Base-by-base conservation (phyloP, 176 grass and related monocot genomes). In the Avena eriantha region DNA sequence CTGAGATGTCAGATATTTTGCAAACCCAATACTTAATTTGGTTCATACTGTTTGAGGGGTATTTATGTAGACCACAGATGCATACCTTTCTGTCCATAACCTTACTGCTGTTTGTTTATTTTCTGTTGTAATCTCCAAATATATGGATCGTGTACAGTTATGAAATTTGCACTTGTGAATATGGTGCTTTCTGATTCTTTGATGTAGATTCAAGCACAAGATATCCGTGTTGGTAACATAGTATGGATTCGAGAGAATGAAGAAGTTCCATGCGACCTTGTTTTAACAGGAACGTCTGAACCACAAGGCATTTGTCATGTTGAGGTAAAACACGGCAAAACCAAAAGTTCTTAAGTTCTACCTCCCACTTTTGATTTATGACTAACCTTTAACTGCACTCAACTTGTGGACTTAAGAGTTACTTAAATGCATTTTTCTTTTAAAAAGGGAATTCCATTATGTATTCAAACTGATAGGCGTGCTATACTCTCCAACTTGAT, bases 171-270 rank as follows among this genome's bases (percentile, higher is more conserved):
- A 56, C 43, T 8, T 86, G 2, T 23, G 31, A 86, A 72, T 69
- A 23, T 86, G 88, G 34, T 59, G 17, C 12, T 74, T 36, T 72
- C 45, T 19, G 78, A 43, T 87, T 64, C 76, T 88, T 23, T 77
- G 60, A 73, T 92, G 53, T 81, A 98, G 96, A 92, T 98, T 89
- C 88, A 92, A 94, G 96, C 96, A 82, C 93, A 98, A 92, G 93
- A 98, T 84, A 92, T 98, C 79, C 81, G 75, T 83, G 93, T 98
- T 88, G 91, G 96, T 89, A 95, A 91, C 88, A 95, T 98, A 92
- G 90, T 98, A 60, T 98, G 96, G 96, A 78, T 98, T 76, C 90
- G 92, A 81, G 96, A 98, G 92, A 98, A 98, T 89, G 96, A 98
- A 83, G 96, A 98, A 92, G 93, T 98, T 49, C 96, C 96, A 86